These are phyloP conservation scores for Coemansia reversa DNA, from an alignment of 192 early-diverging fungal genomes.

Conservation along the genomic window DNA sequence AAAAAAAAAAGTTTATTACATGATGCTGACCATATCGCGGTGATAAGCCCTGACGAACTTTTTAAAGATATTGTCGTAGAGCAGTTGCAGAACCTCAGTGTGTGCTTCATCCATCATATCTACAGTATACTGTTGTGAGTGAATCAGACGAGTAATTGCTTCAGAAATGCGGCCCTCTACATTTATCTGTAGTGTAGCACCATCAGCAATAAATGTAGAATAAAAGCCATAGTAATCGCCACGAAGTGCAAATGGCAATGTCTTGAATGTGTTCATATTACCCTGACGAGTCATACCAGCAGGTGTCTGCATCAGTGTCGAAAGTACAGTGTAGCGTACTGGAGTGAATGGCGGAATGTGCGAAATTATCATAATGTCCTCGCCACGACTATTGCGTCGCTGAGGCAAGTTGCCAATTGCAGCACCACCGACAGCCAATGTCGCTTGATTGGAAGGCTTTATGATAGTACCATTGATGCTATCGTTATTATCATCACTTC, in stretches of 20 bases:
- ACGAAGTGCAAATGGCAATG: constrained; percentile 53
- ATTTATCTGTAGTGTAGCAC: constrained; percentile 53
- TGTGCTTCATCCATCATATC: constrained; percentile 60
- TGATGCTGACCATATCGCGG: constrained; percentile 47
- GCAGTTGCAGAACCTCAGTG: constrained; percentile 55
- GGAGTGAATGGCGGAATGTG: constrained; percentile 54
- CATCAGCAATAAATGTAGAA: constrained; percentile 54
- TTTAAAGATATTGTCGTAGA: constrained; percentile 58
- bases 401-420: constrained; percentile 49
- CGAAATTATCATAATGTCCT: constrained; percentile 53
- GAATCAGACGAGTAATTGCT: constrained; percentile 46
- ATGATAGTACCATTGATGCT: constrained; percentile 5
- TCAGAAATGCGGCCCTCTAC: constrained; percentile 50
- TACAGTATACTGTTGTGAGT: constrained; percentile 53
- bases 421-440: constrained; percentile 43
- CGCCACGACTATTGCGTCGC: constrained; percentile 52
- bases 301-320: constrained; percentile 50
- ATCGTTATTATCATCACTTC: neutral
- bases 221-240: constrained; percentile 57
- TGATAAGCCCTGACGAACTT: constrained; percentile 56
- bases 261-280: constrained; percentile 52
- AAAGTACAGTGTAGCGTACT: constrained; percentile 44
- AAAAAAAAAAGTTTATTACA: constrained; percentile 11
- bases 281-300: constrained; percentile 45
- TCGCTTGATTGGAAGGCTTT: constrained; percentile 41